A percentile compares a stretch with the other conserved stretches of the same genome.
Evolutionary conservation across 148 eudicot genomes (phyloP).

Genomic region (Polygonum aviculare): DNA sequence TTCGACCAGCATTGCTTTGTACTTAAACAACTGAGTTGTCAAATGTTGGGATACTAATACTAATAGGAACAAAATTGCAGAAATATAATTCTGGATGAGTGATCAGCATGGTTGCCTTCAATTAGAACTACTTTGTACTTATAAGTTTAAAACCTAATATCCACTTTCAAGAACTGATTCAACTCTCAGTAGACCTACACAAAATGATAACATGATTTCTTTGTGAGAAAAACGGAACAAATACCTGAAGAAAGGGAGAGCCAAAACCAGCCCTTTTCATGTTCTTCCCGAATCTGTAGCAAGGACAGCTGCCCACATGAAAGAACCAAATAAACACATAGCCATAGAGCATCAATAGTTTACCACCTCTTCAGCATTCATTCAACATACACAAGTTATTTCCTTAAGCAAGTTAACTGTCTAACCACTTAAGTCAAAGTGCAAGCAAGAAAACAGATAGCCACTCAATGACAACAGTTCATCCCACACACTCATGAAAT

Average conservation of each 20-base stretch:
- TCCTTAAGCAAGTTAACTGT: neutral
- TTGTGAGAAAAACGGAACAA: neutral
- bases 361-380: neutral
- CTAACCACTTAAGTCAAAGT: neutral
- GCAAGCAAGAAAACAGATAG: neutral
- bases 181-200: neutral
- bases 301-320: constrained; percentile 69
- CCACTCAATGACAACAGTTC: neutral
- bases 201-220: neutral
- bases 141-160: neutral
- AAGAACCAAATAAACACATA: constrained; percentile 5
- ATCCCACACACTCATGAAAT: neutral
- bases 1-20: neutral
- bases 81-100: neutral
- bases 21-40: neutral
- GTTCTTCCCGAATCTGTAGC: constrained; percentile 92
- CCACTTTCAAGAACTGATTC: neutral
- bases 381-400: neutral
- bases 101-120: neutral
- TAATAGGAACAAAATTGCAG: neutral
- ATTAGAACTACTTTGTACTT: neutral
- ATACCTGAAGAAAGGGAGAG: constrained; percentile 77
- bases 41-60: neutral
- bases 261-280: constrained; percentile 87
- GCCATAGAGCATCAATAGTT: neutral